Evolutionary conservation across 306 rosid genomes (phyloP).

Genomic region (Crotalaria pallida): DNA sequence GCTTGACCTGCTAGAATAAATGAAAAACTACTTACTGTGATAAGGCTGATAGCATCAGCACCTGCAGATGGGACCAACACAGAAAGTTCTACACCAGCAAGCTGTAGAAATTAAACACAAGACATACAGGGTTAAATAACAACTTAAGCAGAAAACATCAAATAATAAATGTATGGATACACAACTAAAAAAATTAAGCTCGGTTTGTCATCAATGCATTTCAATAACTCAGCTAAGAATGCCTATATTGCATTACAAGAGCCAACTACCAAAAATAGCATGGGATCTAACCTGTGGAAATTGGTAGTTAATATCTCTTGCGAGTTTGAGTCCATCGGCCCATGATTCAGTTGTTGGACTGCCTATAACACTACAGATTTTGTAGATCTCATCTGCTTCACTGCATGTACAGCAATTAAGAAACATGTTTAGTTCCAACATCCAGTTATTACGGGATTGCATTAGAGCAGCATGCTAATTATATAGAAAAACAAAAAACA

Average conservation of each 20-base stretch:
- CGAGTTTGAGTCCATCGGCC: constrained; percentile 83
- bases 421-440: constrained; percentile 1
- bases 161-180: not conserved
- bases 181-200: not conserved
- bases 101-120: constrained; percentile 35
- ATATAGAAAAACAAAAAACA: not conserved
- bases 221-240: not conserved
- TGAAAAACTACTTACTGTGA: constrained; percentile 48
- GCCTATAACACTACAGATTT: constrained; percentile 90
- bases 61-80: constrained; percentile 66
- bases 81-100: constrained; percentile 75
- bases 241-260: not conserved
- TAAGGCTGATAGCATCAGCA: constrained; percentile 68
- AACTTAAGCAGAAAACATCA: not conserved
- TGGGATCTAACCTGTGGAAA: constrained; percentile 71
- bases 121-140: not conserved
- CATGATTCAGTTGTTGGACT: constrained; percentile 76
- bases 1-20: not conserved
- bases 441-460: not conserved
- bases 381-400: constrained; percentile 86
- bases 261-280: not conserved
- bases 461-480: not conserved
- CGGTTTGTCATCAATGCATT: not conserved
- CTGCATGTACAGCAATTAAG: constrained; percentile 36
- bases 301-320: constrained; percentile 81